A percentile compares a stretch with the other conserved stretches of the same genome.
These are phyloP conservation scores for Hypoxylon sp. DNA, from an alignment of 2,329 filamentous ascomycete species.

Conservation along the genomic window DNA sequence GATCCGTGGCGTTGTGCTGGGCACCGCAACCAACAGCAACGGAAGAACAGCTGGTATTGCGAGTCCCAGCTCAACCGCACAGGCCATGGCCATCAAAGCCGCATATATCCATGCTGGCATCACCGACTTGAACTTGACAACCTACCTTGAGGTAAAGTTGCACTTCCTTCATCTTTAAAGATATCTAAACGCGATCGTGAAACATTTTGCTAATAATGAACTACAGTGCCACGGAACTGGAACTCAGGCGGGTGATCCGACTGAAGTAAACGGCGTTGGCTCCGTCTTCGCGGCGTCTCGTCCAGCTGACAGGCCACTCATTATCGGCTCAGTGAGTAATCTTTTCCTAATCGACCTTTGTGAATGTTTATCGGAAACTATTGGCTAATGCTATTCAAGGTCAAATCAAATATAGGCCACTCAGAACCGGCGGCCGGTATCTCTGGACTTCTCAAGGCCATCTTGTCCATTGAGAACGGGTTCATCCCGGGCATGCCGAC, in stretches of 20 bases:
- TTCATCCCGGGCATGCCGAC: slow-evolving; percentile 48
- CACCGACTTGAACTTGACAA: slow-evolving; percentile 34
- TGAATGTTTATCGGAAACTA: background rate
- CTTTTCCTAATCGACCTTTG: background rate
- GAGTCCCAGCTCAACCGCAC: slow-evolving; percentile 54
- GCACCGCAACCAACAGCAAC: slow-evolving; percentile 55
- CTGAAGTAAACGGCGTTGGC: slow-evolving; percentile 54
- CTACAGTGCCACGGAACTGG: slow-evolving; percentile 57
- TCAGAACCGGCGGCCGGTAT: slow-evolving; percentile 49
- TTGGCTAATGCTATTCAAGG: background rate
- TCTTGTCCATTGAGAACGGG: slow-evolving; percentile 51
- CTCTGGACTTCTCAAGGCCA: slow-evolving; percentile 51
- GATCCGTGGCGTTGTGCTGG: slow-evolving; percentile 54
- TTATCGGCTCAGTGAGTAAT: slow-evolving; percentile 44
- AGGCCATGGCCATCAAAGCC: slow-evolving; percentile 52
- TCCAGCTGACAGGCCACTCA: slow-evolving; percentile 20
- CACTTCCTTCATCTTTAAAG: background rate
- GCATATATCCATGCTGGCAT: slow-evolving; percentile 52
- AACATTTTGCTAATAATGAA: background rate
- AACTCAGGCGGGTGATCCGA: slow-evolving; percentile 57
- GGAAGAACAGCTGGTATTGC: slow-evolving; percentile 58
- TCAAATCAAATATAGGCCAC: slow-evolving; percentile 50
- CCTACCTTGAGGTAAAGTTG: slow-evolving; percentile 47
- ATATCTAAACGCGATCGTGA: background rate
- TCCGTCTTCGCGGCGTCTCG: slow-evolving; percentile 45